Evolutionary conservation across 805 yeast species (phyloP), one percentile per base, ranked within the genome.

Genomic region (Lachancea sp.): DNA sequence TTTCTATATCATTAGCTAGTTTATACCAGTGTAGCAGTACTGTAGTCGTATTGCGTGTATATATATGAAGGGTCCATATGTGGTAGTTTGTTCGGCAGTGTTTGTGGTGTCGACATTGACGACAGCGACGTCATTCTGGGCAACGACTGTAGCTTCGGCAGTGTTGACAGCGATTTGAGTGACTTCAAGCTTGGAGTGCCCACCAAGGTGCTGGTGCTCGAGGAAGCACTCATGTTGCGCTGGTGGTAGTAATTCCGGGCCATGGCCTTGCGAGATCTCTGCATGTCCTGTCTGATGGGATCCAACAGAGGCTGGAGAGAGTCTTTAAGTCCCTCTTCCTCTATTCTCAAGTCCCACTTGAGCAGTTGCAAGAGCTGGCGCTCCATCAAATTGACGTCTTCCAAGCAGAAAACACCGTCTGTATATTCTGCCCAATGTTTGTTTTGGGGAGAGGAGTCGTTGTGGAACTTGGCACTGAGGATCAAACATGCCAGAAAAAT

Each of bases 371-470:
- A 67, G 44, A 83, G 65, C 61, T 83, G 90, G 56, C 86, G 74
- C 63, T 83, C 94, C 88, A 83, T 83, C 46, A 82, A 67, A 60
- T 82, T 83, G 48, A 83, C 77, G 58, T 83, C 94, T 47, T 77
- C 77, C 41, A 71, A 62, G 34, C 70, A 65, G 63, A 83, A 82
- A 30, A 83, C 67, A 2, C 85, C 87, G 52, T 83, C 88, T 5
- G 90, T 80, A 61, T 80, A 80, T 50, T 72, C 74, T 29, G 86
- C 78, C 94, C 94, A 83, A 60, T 83, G 88, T 49, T 70, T 69
- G 63, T 83, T 83, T 55, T 80, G 78, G 45, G 90, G 88, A 9
- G 85, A 77, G 5, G 83, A 76, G 57, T 83, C 94, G 61, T 83
- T 83, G 67, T 80, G 83, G 62, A 69, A 78, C 59, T 83, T 83